These are phyloP conservation scores for Coemansia sp. DNA, from an alignment of 192 early-diverging fungal genomes.

Conservation along the genomic window DNA sequence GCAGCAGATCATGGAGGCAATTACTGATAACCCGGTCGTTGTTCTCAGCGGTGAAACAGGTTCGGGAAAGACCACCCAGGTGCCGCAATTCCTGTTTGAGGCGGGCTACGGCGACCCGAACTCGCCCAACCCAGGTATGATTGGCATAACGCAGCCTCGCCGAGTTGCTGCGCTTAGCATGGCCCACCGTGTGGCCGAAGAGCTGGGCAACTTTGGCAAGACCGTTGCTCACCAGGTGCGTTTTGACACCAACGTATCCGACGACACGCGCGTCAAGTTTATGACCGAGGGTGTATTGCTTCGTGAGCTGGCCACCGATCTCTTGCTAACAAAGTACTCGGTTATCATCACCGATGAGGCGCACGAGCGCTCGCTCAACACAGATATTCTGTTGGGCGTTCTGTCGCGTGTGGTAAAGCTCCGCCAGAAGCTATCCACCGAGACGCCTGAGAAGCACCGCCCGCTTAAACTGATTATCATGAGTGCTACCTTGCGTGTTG, in stretches of 20 bases:
- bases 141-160: conserved; percentile 97
- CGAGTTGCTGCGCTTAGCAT: conserved; percentile 97
- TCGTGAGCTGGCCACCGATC: conserved; percentile 83
- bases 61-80: conserved; percentile 94
- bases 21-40: conserved; percentile 77
- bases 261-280: conserved; percentile 89
- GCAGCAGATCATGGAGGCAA: conserved; percentile 97
- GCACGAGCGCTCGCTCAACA: conserved; percentile 96
- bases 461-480: conserved; percentile 97
- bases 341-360: conserved; percentile 98
- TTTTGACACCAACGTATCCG: conserved; percentile 79
- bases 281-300: conserved; percentile 99
- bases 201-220: conserved; percentile 71
- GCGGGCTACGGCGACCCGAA: conserved; percentile 91
- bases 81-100: conserved; percentile 97
- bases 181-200: conserved; percentile 90
- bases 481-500: conserved; percentile 96
- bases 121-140: conserved; percentile 78
- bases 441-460: conserved; percentile 40
- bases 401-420: conserved; percentile 84
- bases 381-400: conserved; percentile 97
- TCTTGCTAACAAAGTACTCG: conserved; percentile 90
- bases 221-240: conserved; percentile 72
- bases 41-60: conserved; percentile 99
- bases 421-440: conserved; percentile 56